Evolutionary conservation across 1,284 basidiomycete genomes (phyloP).

Genomic region (Agaricales sp.): DNA sequence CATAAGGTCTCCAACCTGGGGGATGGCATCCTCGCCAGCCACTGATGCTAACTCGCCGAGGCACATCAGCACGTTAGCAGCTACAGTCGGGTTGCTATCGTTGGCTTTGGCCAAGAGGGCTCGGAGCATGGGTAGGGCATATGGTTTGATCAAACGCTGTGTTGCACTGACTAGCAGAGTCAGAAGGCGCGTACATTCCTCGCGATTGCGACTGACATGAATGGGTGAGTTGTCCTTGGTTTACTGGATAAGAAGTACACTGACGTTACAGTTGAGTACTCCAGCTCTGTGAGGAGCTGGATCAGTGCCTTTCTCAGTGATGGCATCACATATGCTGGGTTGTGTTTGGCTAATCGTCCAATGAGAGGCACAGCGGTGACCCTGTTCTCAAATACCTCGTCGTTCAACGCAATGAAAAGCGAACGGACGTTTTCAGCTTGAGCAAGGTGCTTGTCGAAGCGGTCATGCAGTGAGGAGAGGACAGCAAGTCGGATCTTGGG

Average conservation of each 20-base stretch:
- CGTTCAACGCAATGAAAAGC: constrained; percentile 95
- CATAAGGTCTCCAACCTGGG: constrained; percentile 83
- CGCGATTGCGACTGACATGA: constrained; percentile 61
- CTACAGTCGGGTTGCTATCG: constrained; percentile 80
- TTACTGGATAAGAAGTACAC: too few species aligned
- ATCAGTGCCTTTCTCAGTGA: constrained; percentile 94
- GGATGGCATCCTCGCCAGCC: constrained; percentile 85
- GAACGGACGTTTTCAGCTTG: constrained; percentile 98
- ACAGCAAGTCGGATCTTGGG: constrained; percentile 83
- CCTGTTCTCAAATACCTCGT: constrained; percentile 93
- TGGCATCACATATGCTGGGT: constrained; percentile 99
- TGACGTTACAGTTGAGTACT: constrained; percentile 88
- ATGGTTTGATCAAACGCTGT: constrained; percentile 91
- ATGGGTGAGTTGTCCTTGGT: constrained; percentile 7
- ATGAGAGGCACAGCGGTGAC: constrained; percentile 88
- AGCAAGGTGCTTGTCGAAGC: constrained; percentile 97
- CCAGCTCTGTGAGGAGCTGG: constrained; percentile 93
- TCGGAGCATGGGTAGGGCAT: constrained; percentile 92
- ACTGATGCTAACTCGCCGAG: constrained; percentile 92
- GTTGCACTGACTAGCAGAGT: constrained; percentile 86
- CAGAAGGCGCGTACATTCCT: constrained; percentile 86
- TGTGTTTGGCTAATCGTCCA: constrained; percentile 90
- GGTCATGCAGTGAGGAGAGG: constrained; percentile 80
- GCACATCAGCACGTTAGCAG: constrained; percentile 89
- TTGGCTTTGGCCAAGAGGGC: constrained; percentile 86